phyloP scores from a whole-genome alignment of 768 basidiomycete genomes.

The Boletus coccyginus region DNA sequence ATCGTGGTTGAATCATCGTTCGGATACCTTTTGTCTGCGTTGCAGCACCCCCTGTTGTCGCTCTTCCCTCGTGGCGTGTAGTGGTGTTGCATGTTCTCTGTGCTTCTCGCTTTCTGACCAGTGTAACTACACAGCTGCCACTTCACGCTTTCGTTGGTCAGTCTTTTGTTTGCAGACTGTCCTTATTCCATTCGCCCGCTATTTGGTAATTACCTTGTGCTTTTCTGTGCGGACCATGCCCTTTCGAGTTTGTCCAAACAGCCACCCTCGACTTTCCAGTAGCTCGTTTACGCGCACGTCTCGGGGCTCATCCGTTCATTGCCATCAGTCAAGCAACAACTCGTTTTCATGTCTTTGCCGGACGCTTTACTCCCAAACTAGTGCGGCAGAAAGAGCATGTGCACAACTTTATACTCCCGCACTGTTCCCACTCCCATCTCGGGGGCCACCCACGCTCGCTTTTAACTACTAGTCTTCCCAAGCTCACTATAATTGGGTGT shows the following conservation, averaged over 20 bases:
- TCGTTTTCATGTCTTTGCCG: slow-evolving; percentile 20
- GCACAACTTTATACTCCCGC: slow-evolving; percentile 4
- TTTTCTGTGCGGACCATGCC: slow-evolving; percentile 21
- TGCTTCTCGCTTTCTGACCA: slow-evolving; percentile 34
- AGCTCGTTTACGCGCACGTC: slow-evolving; percentile 17
- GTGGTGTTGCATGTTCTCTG: slow-evolving; percentile 24
- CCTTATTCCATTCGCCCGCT: slow-evolving; percentile 24
- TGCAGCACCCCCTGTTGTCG: slow-evolving; percentile 30
- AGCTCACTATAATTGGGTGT: slow-evolving; percentile 22
- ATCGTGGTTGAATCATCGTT: slow-evolving; percentile 31
- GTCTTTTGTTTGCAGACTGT: slow-evolving; percentile 25
- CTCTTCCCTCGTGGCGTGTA: slow-evolving; percentile 26
- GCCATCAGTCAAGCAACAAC: slow-evolving; percentile 21
- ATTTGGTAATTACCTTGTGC: slow-evolving; percentile 30
- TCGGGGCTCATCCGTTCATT: slow-evolving; percentile 26
- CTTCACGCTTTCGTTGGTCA: slow-evolving; percentile 22
- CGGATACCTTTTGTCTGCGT: slow-evolving; percentile 34
- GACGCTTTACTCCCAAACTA: slow-evolving; percentile 16
- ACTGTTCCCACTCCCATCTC: not conserved
- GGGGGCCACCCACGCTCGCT: slow-evolving; percentile 22
- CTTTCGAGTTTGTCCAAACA: slow-evolving; percentile 15
- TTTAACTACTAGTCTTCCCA: slow-evolving; percentile 10
- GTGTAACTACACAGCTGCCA: slow-evolving; percentile 26
- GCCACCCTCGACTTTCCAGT: slow-evolving; percentile 18
- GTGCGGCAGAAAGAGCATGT: slow-evolving; percentile 13